Evolutionary conservation across 805 yeast species (phyloP), one percentile per base, ranked within the genome.

Genomic region (Lipomyces sp.): DNA sequence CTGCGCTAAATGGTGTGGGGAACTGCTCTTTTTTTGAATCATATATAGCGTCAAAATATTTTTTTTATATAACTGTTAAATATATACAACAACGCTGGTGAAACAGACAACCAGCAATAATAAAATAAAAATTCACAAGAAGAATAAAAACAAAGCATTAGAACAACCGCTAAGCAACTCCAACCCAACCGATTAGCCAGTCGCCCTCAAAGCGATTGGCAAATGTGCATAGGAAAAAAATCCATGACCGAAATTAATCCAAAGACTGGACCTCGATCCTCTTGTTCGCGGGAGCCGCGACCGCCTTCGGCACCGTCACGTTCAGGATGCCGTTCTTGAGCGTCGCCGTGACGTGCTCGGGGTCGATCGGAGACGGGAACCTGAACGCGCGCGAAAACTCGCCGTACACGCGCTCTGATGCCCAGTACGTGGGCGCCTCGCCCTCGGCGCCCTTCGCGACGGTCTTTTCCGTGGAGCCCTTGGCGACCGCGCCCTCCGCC

Each of bases 331-430:
- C 57, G 39, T 53, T 47, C 45, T 38, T 45, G 37, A 53, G 34
- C 16, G 51, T 45, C 18, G 57, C 57, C 4, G 51, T 22, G 10
- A 51, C 56, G 3, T 35, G n/a, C 14, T 51, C 43, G 10, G 53
- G 16, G 32, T 53, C 45, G 28, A 53, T 56, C 18, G 19, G 36
- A 1, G 46, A 26, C 23, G 57, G 57, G 31, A 53, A 53, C 31
- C 45, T 42, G 38, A 53, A 51, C 18, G 44, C 39, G n/a, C 57
- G 22, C 7, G 56, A 31, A 40, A 53, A 53, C 23, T 45, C 47
- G 32, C 55, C 57, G 28, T 41, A 39, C 8, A 45, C 43, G 24
- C 57, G 44, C 29, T 53, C 57, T 2, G 51, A 19, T 10, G 57
- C 47, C 57, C 57, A 50, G 41, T 36, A 39, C 29, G 40, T 49